These are phyloP conservation scores for Mycena galericulata DNA, from an alignment of 768 basidiomycete genomes.

Conservation along the genomic window DNA sequence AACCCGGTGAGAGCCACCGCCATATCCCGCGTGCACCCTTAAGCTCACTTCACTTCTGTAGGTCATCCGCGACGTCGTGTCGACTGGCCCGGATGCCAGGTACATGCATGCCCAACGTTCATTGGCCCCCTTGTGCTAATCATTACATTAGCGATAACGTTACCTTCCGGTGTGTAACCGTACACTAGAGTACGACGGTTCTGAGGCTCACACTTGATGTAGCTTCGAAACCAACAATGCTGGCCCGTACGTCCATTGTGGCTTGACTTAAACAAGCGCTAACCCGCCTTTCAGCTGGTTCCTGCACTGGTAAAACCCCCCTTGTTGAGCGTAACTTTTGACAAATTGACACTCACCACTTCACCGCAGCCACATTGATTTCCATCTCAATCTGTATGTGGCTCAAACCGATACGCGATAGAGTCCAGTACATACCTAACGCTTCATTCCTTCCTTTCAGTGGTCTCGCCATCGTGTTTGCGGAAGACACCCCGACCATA, in stretches of 20 bases:
- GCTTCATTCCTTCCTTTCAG: no score
- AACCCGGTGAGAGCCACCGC: conserved; percentile 10
- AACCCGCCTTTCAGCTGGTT: conserved; percentile 49
- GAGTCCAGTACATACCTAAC: no score
- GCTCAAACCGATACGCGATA: background rate
- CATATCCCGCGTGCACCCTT: background rate
- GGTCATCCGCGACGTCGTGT: conserved; percentile 21
- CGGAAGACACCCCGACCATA: conserved; percentile 26
- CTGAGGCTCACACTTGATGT: no score
- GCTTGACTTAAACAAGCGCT: background rate
- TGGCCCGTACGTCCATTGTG: conserved; percentile 49
- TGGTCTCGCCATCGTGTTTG: conserved; percentile 37
- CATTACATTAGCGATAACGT: no score
- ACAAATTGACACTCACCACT: no score
- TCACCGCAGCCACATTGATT: conserved; percentile 51
- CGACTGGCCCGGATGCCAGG: background rate
- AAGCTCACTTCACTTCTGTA: background rate
- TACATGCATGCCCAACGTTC: no score
- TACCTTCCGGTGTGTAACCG: no score
- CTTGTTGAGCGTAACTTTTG: no score
- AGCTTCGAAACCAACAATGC: conserved; percentile 71
- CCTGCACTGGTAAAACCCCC: conserved; percentile 44
- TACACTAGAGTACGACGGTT: no score
- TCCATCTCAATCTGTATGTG: conserved; percentile 48
- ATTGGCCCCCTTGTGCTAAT: background rate